These are phyloP conservation scores for Boletus smithii DNA, from an alignment of 1,284 basidiomycete genomes.

Conservation along the genomic window DNA sequence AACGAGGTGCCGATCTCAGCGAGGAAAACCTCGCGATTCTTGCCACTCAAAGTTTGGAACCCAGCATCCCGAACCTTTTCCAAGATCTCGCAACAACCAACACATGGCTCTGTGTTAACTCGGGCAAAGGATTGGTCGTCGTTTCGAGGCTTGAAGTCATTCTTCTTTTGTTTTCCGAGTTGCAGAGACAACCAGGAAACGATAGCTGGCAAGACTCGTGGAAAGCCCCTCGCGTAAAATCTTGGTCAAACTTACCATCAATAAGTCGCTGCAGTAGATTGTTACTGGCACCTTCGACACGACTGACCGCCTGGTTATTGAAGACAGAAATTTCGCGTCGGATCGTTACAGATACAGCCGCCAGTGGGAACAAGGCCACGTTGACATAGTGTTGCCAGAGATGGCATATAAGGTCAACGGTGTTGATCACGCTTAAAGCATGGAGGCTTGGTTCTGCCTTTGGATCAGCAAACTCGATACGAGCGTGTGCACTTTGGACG, in stretches of 20 bases:
- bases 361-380: constrained; percentile 87
- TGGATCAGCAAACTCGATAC: constrained; percentile 71
- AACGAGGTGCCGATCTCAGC: constrained; percentile 94
- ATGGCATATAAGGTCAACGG: constrained; percentile 88
- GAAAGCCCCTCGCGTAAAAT: background rate
- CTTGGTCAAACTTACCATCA: constrained; percentile 58
- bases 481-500: constrained; percentile 59
- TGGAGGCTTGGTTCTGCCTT: constrained; percentile 82
- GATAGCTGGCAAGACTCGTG: constrained; percentile 45
- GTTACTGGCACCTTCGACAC: constrained; percentile 87
- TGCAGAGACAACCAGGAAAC: constrained; percentile 68
- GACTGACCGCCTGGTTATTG: constrained; percentile 86
- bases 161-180: constrained; percentile 91
- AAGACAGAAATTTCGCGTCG: constrained; percentile 93
- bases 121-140: constrained; percentile 93
- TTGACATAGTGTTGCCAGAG: constrained; percentile 97
- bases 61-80: constrained; percentile 78
- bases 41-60: constrained; percentile 77
- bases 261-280: constrained; percentile 78
- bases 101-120: constrained; percentile 94
- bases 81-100: constrained; percentile 83
- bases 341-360: constrained; percentile 80
- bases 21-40: constrained; percentile 89
- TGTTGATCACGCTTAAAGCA: constrained; percentile 62
- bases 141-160: constrained; percentile 95